Percentiles rank a stretch among this genome's conserved stretches.
These are phyloP conservation scores for Chytriomyces sp. DNA, from an alignment of 192 early-diverging fungal species.

Conservation along the genomic window DNA sequence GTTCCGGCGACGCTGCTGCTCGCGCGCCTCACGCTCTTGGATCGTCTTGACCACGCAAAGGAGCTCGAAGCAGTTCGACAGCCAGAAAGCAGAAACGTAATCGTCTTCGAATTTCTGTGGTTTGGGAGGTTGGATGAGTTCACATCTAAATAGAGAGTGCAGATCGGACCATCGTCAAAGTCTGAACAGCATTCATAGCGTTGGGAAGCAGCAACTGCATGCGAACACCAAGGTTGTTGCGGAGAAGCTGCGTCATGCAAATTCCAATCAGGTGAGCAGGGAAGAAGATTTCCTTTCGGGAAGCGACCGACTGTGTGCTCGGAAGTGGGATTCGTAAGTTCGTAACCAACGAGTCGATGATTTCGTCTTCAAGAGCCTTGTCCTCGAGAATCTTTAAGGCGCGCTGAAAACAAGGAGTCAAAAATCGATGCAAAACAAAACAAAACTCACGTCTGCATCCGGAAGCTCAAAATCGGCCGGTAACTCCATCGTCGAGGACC, in stretches of 20 bases:
- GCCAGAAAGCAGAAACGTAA: slow-evolving; percentile 92
- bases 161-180: slow-evolving; percentile 41
- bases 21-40: slow-evolving; percentile 50
- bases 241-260: slow-evolving; percentile 83
- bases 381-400: slow-evolving; percentile 51
- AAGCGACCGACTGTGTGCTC: slow-evolving; percentile 73
- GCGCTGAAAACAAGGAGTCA: slow-evolving; percentile 32
- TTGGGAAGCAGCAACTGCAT: slow-evolving; percentile 85
- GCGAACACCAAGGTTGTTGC: slow-evolving; percentile 76
- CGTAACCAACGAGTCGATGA: slow-evolving; percentile 86
- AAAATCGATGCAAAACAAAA: too few species aligned
- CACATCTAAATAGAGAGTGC: background rate
- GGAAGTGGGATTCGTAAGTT: slow-evolving; percentile 89
- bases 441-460: slow-evolving; percentile 11
- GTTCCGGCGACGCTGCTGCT: slow-evolving; percentile 55
- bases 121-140: background rate
- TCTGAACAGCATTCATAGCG: slow-evolving; percentile 71
- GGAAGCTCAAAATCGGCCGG: slow-evolving; percentile 13
- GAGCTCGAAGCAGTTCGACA: slow-evolving; percentile 95
- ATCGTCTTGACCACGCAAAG: slow-evolving; percentile 82
- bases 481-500: slow-evolving; percentile 21
- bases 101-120: slow-evolving; percentile 73
- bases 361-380: slow-evolving; percentile 69
- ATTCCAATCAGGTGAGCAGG: slow-evolving; percentile 91
- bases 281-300: slow-evolving; percentile 88